phyloP scores from a whole-genome alignment of 2,329 filamentous ascomycete genomes.

The Venturia asperata region DNA sequence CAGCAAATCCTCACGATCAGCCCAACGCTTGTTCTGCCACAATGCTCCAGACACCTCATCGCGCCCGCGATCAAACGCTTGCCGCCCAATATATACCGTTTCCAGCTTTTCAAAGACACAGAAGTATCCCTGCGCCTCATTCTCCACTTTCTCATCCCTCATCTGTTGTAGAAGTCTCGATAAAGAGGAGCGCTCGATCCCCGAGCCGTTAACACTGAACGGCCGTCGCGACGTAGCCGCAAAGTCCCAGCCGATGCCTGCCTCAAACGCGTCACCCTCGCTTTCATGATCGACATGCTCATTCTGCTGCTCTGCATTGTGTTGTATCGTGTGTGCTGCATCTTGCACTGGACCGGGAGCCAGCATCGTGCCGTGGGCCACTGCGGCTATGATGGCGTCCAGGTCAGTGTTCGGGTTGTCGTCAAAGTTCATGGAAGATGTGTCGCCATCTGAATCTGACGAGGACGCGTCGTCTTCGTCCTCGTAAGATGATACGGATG shows the following conservation, averaged over 20 bases:
- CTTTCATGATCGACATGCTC: too few relatives aligned
- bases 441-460: neutral
- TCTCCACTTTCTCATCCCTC: neutral
- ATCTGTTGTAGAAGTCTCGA: neutral
- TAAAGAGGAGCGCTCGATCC: neutral
- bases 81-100: neutral
- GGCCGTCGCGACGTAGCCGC: neutral
- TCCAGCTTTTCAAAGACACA: neutral
- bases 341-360: neutral
- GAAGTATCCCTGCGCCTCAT: neutral
- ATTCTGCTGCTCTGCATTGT: neutral
- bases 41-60: neutral
- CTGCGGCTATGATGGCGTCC: constrained; percentile 5
- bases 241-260: neutral
- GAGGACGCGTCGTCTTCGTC: neutral
- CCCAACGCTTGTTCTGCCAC: constrained; percentile 3
- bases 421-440: neutral
- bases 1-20: neutral
- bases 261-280: neutral
- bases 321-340: neutral
- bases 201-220: neutral
- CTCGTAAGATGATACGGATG: neutral
- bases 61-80: neutral
- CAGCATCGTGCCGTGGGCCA: neutral
- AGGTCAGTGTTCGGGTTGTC: neutral